Conservation (phyloP, 805 yeast genomes). For the Ascoidea rubescens region DNA sequence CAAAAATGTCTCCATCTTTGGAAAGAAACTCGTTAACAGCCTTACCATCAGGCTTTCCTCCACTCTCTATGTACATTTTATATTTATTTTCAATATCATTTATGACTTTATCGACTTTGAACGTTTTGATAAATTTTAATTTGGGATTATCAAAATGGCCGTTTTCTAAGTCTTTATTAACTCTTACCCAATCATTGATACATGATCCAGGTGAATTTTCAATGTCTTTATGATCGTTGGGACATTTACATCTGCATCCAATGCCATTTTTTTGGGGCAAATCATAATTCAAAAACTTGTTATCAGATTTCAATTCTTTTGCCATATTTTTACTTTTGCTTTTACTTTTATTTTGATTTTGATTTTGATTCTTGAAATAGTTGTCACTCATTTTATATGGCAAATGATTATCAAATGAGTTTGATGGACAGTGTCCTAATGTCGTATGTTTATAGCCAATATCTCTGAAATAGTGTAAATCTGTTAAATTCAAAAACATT, state of each 20-base stretch:
- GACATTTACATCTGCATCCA: conserved; percentile 86
- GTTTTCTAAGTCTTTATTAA: conserved; percentile 16
- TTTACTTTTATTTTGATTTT: conserved; percentile 21
- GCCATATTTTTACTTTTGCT: neutral
- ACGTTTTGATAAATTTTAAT: conserved; percentile 2
- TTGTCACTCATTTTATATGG: conserved; percentile 23
- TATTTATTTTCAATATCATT: conserved; percentile 22
- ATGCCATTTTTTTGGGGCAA: conserved; percentile 31
- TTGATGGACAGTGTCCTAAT: conserved; percentile 72
- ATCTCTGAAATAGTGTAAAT: conserved; percentile 84
- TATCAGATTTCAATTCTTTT: conserved; percentile 12
- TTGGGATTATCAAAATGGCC: conserved; percentile 5
- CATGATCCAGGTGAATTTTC: conserved; percentile 44
- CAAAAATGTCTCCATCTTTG: conserved; percentile 3
- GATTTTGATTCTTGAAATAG: conserved; percentile 20
- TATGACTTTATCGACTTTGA: conserved; percentile 5
- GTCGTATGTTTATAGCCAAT: conserved; percentile 81
- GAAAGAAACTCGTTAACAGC: conserved; percentile 3
- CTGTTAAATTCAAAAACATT: conserved; percentile 49
- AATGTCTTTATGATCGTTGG: conserved; percentile 32
- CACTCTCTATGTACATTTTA: conserved; percentile 1
- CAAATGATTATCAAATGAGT: conserved; percentile 39
- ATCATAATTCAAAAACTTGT: conserved; percentile 19
- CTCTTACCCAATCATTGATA: conserved; percentile 31
- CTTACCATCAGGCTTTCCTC: neutral